Evolutionary conservation across 768 basidiomycete genomes (phyloP).

Genomic region (Russula compacta): DNA sequence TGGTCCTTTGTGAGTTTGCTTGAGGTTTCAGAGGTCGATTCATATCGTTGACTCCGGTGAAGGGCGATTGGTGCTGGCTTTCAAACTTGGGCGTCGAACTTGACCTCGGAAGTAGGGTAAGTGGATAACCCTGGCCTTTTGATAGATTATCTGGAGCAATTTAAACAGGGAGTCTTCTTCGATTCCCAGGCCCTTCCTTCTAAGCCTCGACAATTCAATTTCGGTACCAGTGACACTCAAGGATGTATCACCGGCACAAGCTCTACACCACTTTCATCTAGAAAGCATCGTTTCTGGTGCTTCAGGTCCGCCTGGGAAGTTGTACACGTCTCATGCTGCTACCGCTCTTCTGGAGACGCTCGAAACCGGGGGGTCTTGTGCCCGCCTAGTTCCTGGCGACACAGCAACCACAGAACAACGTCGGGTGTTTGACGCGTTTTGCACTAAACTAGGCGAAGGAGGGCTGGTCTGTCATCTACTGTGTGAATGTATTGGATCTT

Average conservation of each 20-base stretch:
- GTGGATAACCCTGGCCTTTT: neutral
- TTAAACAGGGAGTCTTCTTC: neutral
- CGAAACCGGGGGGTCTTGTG: conserved; percentile 19
- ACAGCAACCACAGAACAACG: conserved; percentile 8
- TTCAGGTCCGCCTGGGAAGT: conserved; percentile 20
- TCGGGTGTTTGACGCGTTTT: conserved; percentile 8
- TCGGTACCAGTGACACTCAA: conserved; percentile 17
- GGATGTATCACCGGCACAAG: conserved; percentile 10
- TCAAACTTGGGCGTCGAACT: neutral
- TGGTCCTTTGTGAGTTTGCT: conserved; percentile 18
- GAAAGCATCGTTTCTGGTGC: conserved; percentile 11
- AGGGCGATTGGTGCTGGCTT: conserved; percentile 12
- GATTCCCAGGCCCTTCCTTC: neutral
- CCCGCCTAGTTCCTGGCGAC: conserved; percentile 14
- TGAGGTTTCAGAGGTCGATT: neutral
- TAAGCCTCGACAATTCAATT: conserved; percentile 12
- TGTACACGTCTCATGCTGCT: conserved; percentile 19
- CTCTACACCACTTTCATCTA: neutral
- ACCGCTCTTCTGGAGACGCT: conserved; percentile 15
- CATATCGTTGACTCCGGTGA: neutral
- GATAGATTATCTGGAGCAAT: neutral
- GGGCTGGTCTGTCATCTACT: conserved; percentile 9
- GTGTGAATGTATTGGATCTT: neutral
- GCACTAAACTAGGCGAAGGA: conserved; percentile 13
- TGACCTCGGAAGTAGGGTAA: conserved; percentile 4